These are phyloP conservation scores for Pyrus communis DNA, from an alignment of 306 rosid species.

Conservation along the genomic window DNA sequence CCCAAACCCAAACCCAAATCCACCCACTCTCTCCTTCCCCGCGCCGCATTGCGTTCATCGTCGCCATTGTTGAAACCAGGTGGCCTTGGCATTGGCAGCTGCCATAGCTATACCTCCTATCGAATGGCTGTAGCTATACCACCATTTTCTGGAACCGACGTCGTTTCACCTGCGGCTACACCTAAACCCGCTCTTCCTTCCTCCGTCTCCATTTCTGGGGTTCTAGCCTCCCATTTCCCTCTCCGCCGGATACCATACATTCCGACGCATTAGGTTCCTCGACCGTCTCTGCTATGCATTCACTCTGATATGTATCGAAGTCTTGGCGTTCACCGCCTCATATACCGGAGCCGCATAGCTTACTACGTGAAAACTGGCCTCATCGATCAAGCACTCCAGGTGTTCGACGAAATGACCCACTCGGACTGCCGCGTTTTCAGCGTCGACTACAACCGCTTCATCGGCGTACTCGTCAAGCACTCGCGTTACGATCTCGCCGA, in stretches of 20 bases:
- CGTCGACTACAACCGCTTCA: slow-evolving; percentile 79
- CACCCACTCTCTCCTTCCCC: not conserved
- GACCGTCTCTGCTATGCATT: slow-evolving; percentile 38
- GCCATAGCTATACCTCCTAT: not conserved
- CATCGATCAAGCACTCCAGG: slow-evolving; percentile 61
- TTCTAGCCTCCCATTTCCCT: not conserved
- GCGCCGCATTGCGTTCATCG: not conserved
- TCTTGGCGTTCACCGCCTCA: slow-evolving; percentile 67
- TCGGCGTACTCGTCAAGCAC: slow-evolving; percentile 68
- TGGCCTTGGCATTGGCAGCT: not conserved
- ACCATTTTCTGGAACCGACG: not conserved
- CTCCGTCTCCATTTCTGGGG: not conserved
- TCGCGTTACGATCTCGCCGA: slow-evolving; percentile 69
- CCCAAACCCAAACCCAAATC: not conserved
- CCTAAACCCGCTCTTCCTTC: not conserved
- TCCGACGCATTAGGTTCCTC: slow-evolving; percentile 4
- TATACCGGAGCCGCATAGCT: slow-evolving; percentile 62
- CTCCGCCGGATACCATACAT: not conserved
- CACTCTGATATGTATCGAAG: slow-evolving; percentile 67
- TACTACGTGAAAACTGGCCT: slow-evolving; percentile 58
- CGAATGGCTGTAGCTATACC: not conserved
- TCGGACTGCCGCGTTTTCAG: slow-evolving; percentile 66
- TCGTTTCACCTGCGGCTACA: not conserved
- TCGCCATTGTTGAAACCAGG: not conserved
- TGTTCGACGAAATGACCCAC: slow-evolving; percentile 83